These are phyloP conservation scores for Eucommia ulmoides DNA, from an alignment of 257 asterid genomes.

Conservation along the genomic window DNA sequence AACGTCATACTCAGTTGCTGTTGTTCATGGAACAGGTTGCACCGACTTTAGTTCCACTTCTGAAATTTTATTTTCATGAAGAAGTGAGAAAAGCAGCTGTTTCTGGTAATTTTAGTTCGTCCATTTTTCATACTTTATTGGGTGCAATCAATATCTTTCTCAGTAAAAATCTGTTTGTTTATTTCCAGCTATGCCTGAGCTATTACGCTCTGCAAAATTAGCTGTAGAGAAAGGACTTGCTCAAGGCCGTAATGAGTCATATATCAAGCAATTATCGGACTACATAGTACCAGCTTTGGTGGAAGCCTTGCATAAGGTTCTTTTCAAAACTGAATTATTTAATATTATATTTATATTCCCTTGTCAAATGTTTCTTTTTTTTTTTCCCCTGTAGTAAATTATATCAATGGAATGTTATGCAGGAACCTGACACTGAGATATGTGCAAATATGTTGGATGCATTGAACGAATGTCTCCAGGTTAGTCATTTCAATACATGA, in stretches of 20 bases:
- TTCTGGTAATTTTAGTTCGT: conserved; percentile 44
- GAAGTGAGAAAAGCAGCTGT: conserved; percentile 99
- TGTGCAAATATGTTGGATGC: conserved; percentile 84
- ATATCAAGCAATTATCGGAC: conserved; percentile 69
- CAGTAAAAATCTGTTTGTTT: background rate
- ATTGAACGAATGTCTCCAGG: conserved; percentile 87
- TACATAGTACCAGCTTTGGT: conserved; percentile 67
- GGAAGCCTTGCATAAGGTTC: conserved; percentile 82
- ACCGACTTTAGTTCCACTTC: conserved; percentile 77
- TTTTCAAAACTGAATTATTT: background rate
- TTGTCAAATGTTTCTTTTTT: conserved; percentile 8
- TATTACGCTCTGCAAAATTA: conserved; percentile 79
- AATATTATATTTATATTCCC: background rate
- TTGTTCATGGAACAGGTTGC: conserved; percentile 52
- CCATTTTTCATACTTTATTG: background rate
- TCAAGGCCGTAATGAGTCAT: conserved; percentile 73
- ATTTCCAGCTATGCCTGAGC: conserved; percentile 87
- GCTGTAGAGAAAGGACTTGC: conserved; percentile 94
- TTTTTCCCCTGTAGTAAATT: conserved; percentile 15
- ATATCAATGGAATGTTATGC: conserved; percentile 18
- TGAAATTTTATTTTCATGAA: conserved; percentile 93
- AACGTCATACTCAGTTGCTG: background rate
- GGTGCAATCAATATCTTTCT: background rate
- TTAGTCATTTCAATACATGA: conserved; percentile 11
- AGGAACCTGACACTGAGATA: conserved; percentile 97